Percentiles rank a stretch among this genome's conserved stretches.
Evolutionary conservation across 2,329 filamentous ascomycete species (phyloP).

Genomic region (Diaporthe caulivora): DNA sequence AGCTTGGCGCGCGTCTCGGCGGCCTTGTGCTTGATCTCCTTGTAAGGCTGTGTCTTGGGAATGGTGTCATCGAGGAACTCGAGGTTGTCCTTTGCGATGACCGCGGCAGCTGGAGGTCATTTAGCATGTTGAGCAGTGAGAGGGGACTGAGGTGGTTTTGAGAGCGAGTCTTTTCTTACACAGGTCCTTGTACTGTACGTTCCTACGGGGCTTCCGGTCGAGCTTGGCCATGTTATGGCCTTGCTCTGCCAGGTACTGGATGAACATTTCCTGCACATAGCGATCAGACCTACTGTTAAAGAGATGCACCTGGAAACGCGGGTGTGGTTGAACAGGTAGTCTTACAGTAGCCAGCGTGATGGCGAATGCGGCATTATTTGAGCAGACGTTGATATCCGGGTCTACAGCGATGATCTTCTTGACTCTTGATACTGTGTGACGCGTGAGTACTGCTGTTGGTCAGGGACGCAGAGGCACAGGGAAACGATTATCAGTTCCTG

Average conservation of each 20-base stretch:
- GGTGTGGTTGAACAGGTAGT: slow-evolving; percentile 21
- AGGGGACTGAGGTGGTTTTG: not conserved
- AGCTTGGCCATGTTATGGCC: slow-evolving; percentile 89
- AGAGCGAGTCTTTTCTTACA: slow-evolving; percentile 61
- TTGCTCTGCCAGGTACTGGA: slow-evolving; percentile 89
- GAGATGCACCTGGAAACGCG: not conserved
- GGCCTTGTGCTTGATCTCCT: slow-evolving; percentile 78
- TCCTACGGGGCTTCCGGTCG: slow-evolving; percentile 91
- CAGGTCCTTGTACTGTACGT: slow-evolving; percentile 96
- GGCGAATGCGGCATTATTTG: slow-evolving; percentile 93
- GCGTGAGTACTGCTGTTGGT: slow-evolving; percentile 4
- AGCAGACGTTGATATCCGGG: slow-evolving; percentile 86
- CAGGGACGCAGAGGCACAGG: too few relatives aligned
- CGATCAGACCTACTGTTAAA: not conserved
- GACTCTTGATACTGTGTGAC: slow-evolving; percentile 83
- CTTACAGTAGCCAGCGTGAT: slow-evolving; percentile 89
- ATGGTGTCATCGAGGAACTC: slow-evolving; percentile 95
- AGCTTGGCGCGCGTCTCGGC: slow-evolving; percentile 62
- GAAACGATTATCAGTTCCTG: too few relatives aligned
- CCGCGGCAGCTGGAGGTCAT: slow-evolving; percentile 76
- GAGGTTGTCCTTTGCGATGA: slow-evolving; percentile 90
- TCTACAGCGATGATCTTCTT: slow-evolving; percentile 96
- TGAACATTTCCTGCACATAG: slow-evolving; percentile 84
- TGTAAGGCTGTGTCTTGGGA: slow-evolving; percentile 86
- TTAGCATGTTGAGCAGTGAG: slow-evolving; percentile 29